Percentiles rank a stretch among this genome's conserved stretches.
Evolutionary conservation across 1,284 basidiomycete species (phyloP).

Genomic region (Pulveroboletus ridleyi): DNA sequence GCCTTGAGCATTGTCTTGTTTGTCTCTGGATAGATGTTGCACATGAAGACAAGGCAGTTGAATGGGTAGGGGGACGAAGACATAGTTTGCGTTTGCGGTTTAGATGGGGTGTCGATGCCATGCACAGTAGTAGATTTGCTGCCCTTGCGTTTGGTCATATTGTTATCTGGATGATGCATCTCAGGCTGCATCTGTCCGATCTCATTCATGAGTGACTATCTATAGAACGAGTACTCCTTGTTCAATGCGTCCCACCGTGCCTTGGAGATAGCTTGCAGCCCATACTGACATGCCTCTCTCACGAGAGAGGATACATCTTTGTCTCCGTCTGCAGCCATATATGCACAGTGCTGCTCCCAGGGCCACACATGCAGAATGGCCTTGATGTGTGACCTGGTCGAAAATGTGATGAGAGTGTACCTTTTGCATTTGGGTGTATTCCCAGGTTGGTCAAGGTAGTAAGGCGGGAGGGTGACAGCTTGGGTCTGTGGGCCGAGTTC

Average conservation of each 20-base stretch:
- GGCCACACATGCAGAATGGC: conserved; percentile 41
- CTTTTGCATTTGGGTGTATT: conserved; percentile 67
- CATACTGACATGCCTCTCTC: conserved; percentile 58
- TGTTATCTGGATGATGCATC: not conserved
- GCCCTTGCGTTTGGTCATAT: not conserved
- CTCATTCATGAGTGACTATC: conserved; percentile 53
- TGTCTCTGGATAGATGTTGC: conserved; percentile 71
- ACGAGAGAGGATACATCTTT: conserved; percentile 12
- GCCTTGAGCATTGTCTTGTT: conserved; percentile 79
- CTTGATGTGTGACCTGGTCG: conserved; percentile 44
- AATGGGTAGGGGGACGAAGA: conserved; percentile 56
- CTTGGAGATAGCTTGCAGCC: conserved; percentile 64
- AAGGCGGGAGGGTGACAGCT: conserved; percentile 58
- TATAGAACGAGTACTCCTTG: conserved; percentile 68
- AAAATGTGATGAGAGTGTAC: conserved; percentile 71
- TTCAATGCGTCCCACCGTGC: conserved; percentile 64
- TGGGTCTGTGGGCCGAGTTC: conserved; percentile 47
- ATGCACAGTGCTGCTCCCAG: conserved; percentile 35
- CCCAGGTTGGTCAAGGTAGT: conserved; percentile 62
- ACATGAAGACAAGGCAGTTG: conserved; percentile 71
- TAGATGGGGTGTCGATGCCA: not conserved
- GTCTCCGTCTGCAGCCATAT: not conserved
- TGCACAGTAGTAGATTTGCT: not conserved
- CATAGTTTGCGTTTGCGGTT: conserved; percentile 29
- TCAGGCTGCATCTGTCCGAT: conserved; percentile 41